Evolutionary conservation across 2,329 filamentous ascomycete genomes (phyloP), one percentile per base, ranked within the genome.

Genomic region (Fusarium sp.): DNA sequence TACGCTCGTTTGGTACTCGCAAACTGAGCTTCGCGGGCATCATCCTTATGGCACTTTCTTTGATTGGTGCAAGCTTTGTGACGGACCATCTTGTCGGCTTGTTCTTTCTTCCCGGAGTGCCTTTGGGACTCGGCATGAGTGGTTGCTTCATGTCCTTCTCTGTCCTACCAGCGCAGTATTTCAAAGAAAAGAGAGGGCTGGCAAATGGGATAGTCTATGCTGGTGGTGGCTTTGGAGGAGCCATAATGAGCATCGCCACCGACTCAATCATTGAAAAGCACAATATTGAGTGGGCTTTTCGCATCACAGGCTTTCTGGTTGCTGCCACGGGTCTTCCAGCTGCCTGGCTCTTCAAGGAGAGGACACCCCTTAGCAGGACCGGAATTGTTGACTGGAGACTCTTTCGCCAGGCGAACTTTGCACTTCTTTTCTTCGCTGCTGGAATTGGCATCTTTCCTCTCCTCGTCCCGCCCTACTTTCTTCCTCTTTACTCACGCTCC

Each of bases 391-490:
- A 87, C 57, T 84, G 82, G 80, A 81, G 68, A 11, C 74, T 87
- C 3, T 85, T 88, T 70, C 79, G 78, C 28, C 78, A 85, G 51
- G 53, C 79, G 22, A 79, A 77, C 9, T 88, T 88, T 70, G 63
- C 76, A 6, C 71, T 82, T 3, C 71, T 88, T 25, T 87, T 88
- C 67, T 65, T 83, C 5, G 80, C 80, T 5, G 82, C 83, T 1
- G 82, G 79, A 0, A 77, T 88, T 9, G 85, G 79, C 1, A 87
- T 83, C 2, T 88, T 88, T 60, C 82, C 85, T 0, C 78, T 88
- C 13, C 81, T 87, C 53, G 85, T 88, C 0, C 84, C 85, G 0
- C 83, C 85, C 0, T 88, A 86, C 74, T 88, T 88, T 68, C 73
- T 88, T 1, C 85, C 85, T 0, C 74, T 87, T 0, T 87, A 86